Evolutionary conservation across 1,284 basidiomycete species (phyloP).

Genomic region (Puccinia horiana): DNA sequence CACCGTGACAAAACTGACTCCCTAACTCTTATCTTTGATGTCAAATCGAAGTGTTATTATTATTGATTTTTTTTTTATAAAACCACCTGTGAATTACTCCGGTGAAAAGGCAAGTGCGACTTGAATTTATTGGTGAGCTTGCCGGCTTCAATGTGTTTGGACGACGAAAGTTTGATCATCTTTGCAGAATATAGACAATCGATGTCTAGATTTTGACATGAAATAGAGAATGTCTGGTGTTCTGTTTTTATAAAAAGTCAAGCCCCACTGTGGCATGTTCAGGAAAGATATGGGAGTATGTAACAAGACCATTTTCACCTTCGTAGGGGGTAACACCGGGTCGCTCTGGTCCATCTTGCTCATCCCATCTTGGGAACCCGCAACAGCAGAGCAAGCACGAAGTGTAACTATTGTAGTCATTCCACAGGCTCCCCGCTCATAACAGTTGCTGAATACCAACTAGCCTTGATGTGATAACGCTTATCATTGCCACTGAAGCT

Average conservation of each 20-base stretch:
- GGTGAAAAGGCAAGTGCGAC: neutral
- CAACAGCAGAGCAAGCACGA: conserved; percentile 7
- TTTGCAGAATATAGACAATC: neutral
- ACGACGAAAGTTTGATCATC: conserved; percentile 24
- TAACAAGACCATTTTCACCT: neutral
- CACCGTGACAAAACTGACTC: neutral
- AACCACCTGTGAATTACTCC: neutral
- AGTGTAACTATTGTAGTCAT: neutral
- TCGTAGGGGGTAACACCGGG: neutral
- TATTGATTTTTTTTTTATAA: neutral
- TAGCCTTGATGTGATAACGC: neutral
- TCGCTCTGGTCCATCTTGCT: conserved; percentile 31
- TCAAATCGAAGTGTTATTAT: neutral
- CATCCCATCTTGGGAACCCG: neutral
- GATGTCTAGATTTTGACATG: neutral
- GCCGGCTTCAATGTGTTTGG: conserved; percentile 1
- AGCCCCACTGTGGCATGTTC: conserved; percentile 18
- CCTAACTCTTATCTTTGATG: neutral
- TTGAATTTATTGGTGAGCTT: neutral
- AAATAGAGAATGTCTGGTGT: conserved; percentile 6
- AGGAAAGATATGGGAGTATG: conserved; percentile 13
- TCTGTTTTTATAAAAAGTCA: conserved; percentile 26
- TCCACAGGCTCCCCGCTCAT: neutral
- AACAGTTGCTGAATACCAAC: neutral
- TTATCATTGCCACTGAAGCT: conserved; percentile 11